Conservation (phyloP, 2,329 filamentous ascomycete species). For the Aotearoamyces nothofagi region DNA sequence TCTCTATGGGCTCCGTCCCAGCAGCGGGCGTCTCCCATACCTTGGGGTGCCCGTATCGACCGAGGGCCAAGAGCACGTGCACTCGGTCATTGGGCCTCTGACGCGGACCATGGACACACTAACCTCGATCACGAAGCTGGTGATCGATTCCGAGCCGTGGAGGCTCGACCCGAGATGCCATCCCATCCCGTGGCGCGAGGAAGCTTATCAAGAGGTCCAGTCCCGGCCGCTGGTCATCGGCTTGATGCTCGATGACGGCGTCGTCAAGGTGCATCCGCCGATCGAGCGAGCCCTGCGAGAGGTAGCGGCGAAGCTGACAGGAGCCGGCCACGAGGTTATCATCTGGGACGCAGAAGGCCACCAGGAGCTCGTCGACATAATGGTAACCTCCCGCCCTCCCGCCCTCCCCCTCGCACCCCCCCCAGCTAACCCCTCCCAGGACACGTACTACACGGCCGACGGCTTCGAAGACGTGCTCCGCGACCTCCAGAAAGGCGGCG, state of each 20-base stretch:
- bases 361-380: too few species aligned
- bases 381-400: too few species aligned
- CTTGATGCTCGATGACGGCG: conserved; percentile 36
- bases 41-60: conserved; percentile 42
- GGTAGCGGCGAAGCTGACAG: conserved; percentile 30
- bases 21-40: conserved; percentile 43
- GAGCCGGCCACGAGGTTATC: background rate
- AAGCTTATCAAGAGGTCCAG: conserved; percentile 24
- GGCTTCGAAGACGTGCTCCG: conserved; percentile 6
- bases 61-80: conserved; percentile 48
- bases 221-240: conserved; percentile 39
- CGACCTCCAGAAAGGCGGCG: conserved; percentile 4
- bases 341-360: background rate
- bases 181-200: conserved; percentile 37
- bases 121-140: conserved; percentile 28
- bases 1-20: conserved; percentile 24
- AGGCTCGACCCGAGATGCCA: conserved; percentile 34
- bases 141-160: conserved; percentile 35
- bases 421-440: too few species aligned
- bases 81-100: conserved; percentile 46
- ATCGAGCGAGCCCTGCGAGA: conserved; percentile 36
- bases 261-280: conserved; percentile 41
- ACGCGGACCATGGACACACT: conserved; percentile 34
- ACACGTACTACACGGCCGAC: conserved; percentile 12
- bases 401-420: too few species aligned